phyloP scores from a whole-genome alignment of 164 flowering plant species.

The Chimonanthus praecox region DNA sequence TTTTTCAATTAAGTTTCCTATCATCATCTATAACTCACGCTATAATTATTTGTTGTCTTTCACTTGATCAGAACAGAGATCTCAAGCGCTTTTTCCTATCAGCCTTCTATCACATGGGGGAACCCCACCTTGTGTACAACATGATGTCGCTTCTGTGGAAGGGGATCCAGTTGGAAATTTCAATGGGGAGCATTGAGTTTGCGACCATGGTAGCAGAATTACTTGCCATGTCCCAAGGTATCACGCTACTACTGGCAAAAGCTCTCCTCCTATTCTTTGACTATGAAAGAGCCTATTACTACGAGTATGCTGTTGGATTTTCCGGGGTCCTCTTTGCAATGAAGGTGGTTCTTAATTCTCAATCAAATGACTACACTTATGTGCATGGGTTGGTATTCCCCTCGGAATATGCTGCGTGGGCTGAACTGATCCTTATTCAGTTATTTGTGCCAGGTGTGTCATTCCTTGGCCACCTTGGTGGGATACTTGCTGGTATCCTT shows the following conservation, averaged over 20 bases:
- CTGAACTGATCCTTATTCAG: conserved; percentile 80
- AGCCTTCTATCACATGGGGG: conserved; percentile 78
- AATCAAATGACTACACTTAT: conserved; percentile 44
- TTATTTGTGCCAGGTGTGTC: conserved; percentile 91
- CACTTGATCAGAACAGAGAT: conserved; percentile 57
- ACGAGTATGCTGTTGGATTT: conserved; percentile 78
- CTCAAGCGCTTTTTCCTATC: conserved; percentile 78
- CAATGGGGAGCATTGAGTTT: conserved; percentile 84
- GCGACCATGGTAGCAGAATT: conserved; percentile 70
- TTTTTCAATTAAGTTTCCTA: too few species aligned
- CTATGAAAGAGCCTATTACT: conserved; percentile 58
- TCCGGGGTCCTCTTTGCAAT: conserved; percentile 95
- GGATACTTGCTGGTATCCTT: conserved; percentile 82
- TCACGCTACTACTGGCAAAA: conserved; percentile 67
- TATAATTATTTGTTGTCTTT: neutral
- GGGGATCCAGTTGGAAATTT: conserved; percentile 75
- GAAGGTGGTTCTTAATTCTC: conserved; percentile 86
- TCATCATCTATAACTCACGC: neutral
- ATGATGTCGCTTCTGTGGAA: conserved; percentile 97
- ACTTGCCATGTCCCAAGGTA: conserved; percentile 78
- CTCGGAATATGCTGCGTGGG: conserved; percentile 84
- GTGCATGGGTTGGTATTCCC: conserved; percentile 86
- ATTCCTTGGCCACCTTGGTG: conserved; percentile 99
- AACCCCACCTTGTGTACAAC: conserved; percentile 89
- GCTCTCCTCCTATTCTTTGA: conserved; percentile 56